Conservation (phyloP, 768 basidiomycete genomes). For the Leccinum imitatum region DNA sequence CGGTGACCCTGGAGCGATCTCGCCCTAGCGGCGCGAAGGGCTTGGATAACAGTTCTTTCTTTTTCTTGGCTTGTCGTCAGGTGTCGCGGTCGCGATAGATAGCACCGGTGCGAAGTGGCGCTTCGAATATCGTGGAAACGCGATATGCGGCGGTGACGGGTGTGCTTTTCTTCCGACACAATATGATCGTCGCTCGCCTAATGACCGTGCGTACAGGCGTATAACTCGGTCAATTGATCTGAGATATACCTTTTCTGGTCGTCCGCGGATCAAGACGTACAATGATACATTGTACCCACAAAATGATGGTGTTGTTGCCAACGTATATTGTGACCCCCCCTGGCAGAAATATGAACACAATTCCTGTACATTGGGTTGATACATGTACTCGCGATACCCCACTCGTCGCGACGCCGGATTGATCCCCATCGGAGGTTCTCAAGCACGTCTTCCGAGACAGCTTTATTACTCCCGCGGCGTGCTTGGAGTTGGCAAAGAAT, state of each 20-base stretch:
- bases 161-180: not conserved
- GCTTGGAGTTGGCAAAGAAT: conserved; percentile 21
- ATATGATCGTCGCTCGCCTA: conserved; percentile 26
- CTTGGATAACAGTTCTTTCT: not conserved
- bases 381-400: conserved; percentile 1
- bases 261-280: conserved; percentile 27
- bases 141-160: conserved; percentile 5
- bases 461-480: conserved; percentile 30
- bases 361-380: not conserved
- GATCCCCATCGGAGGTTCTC: conserved; percentile 11
- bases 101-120: conserved; percentile 8
- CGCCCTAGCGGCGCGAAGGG: conserved; percentile 1
- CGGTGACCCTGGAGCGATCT: conserved; percentile 12
- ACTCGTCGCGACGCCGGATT: conserved; percentile 1
- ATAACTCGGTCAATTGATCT: conserved; percentile 13
- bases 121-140: not conserved
- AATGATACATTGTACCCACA: conserved; percentile 1
- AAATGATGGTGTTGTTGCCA: conserved; percentile 4
- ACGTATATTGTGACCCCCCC: not conserved
- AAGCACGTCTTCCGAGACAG: conserved; percentile 14
- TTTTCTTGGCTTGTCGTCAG: not conserved
- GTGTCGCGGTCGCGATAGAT: not conserved
- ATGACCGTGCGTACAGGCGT: conserved; percentile 15
- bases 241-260: conserved; percentile 23
- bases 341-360: conserved; percentile 6